Conservation (phyloP, 441 rosid genomes). For the Populus hybrid region DNA sequence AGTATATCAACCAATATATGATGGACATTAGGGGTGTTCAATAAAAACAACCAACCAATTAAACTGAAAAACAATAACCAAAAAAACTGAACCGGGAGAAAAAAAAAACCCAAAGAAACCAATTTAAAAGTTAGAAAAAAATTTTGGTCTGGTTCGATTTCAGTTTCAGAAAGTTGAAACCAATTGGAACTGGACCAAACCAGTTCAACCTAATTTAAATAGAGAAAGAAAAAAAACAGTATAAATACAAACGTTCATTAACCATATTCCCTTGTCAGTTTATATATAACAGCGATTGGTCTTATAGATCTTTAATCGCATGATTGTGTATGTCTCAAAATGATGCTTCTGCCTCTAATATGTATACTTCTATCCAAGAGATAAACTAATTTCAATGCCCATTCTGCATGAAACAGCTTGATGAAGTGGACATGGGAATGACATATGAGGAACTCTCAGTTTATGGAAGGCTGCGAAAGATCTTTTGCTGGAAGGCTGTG, state of each 20-base stretch:
- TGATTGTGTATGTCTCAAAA: background rate
- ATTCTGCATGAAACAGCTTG: slow-evolving; percentile 57
- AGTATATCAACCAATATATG: background rate
- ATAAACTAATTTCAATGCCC: background rate
- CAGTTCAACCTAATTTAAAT: no score
- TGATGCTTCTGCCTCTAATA: background rate
- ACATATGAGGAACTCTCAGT: slow-evolving; percentile 94
- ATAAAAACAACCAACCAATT: no score
- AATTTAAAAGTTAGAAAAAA: no score
- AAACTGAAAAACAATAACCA: no score
- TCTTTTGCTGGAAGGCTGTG: slow-evolving; percentile 50
- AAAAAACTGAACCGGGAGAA: no score
- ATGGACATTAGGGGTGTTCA: background rate
- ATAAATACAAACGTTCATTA: background rate
- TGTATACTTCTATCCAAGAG: background rate
- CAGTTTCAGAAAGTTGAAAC: no score
- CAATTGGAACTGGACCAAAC: no score
- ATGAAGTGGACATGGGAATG: slow-evolving; percentile 99
- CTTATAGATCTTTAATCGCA: background rate
- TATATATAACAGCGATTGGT: background rate
- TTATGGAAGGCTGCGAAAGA: slow-evolving; percentile 86
- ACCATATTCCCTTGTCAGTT: background rate
- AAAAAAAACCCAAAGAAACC: no score
- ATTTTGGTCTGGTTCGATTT: no score
- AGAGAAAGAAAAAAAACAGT: no score